Evolutionary conservation across 805 yeast species (phyloP).

Genomic region (Pichia nakasei): DNA sequence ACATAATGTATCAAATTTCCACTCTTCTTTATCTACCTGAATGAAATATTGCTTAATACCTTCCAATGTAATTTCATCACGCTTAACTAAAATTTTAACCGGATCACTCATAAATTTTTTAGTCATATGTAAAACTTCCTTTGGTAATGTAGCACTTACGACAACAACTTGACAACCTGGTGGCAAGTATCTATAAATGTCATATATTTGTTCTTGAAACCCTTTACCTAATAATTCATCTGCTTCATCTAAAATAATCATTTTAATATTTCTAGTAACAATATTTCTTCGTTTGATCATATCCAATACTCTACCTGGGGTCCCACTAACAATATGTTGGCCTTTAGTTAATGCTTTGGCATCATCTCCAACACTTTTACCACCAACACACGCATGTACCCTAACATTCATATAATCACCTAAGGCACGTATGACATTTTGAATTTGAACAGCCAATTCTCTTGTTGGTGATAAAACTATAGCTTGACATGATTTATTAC

Average conservation of each 20-base stretch:
- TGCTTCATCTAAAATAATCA: conserved; percentile 96
- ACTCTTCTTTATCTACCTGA: conserved; percentile 86
- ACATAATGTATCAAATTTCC: conserved; percentile 90
- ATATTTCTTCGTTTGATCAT: conserved; percentile 88
- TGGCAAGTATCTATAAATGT: conserved; percentile 84
- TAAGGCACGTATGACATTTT: conserved; percentile 81
- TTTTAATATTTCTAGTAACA: conserved; percentile 75
- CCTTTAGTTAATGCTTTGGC: conserved; percentile 75
- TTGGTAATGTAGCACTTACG: conserved; percentile 90
- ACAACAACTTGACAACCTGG: conserved; percentile 88
- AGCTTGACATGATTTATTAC: conserved; percentile 75
- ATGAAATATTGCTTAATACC: conserved; percentile 91
- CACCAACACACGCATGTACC: conserved; percentile 97
- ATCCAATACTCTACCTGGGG: conserved; percentile 96
- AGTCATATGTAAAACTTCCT: conserved; percentile 85
- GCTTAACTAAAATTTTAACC: conserved; percentile 85
- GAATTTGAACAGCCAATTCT: conserved; percentile 94
- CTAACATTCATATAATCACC: conserved; percentile 86
- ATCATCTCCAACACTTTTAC: conserved; percentile 85
- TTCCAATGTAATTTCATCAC: conserved; percentile 91
- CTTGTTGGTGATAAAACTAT: conserved; percentile 94
- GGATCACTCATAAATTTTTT: conserved; percentile 92
- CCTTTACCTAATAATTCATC: conserved; percentile 94
- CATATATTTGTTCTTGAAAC: conserved; percentile 91
- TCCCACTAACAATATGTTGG: conserved; percentile 92